Base-by-base conservation (phyloP, 345 rosid genomes). In the Kernera saxatilis region DNA sequence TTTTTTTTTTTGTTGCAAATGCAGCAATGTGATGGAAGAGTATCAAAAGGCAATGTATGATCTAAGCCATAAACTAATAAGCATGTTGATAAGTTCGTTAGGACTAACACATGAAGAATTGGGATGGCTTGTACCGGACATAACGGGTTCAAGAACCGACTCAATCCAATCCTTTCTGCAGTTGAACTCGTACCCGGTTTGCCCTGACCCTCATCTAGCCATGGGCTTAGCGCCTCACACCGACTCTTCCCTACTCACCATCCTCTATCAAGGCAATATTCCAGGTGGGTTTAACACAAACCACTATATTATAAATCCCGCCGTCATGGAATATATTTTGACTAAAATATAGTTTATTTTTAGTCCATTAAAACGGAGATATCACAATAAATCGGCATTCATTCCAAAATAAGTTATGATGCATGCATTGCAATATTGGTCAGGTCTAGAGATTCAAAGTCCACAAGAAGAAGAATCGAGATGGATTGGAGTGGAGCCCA, bases 171-270 rank as follows among this genome's bases (percentile, higher is more conserved):
- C 70, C 2, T 63, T 73, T 15, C 68, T 84, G n/a, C 90, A 84
- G 62, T 59, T 82, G 36, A 84, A 86, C 58, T 86, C 87, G 0
- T 86, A 84, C 64, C 86, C 87, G 3, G 54, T 72, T n/a, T 84
- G 88, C 46, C 88, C 88, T 6, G 81, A 80, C 17, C 88, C 88
- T 5, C 64, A 49, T 22, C 74, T 50, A 51, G 84, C 88, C 30
- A 80, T 86, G 81, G 88, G 88, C 62, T 60, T 82, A 26, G 82
- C 82, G 10, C 84, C 85, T 1, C 87, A 86, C 79, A 84, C 82
- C 0, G 85, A 86, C 59, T 79, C 88, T 5, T 75, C 86, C n/a
- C 54, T 86, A 2, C 48, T 86, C 37, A 80, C 85, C 45, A 19
- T 84, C 21, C 64, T 82, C 9, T 72, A 84, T 54, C 90, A 84